Evolutionary conservation across 192 early-diverging fungal species (phyloP), one percentile per base, ranked within the genome.

Genomic region (Glomus cerebriforme): DNA sequence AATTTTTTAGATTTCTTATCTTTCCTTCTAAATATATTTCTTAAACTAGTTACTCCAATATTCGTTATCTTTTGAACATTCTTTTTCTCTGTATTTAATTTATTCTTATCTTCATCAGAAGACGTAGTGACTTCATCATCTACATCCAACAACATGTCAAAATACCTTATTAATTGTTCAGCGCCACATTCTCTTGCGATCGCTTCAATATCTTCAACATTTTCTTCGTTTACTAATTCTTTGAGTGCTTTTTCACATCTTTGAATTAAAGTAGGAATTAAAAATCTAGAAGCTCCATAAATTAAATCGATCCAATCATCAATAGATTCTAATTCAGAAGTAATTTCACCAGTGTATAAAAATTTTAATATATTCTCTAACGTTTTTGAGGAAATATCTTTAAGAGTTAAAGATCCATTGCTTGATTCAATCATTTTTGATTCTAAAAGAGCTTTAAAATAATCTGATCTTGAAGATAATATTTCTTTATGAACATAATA

Each of bases 391-490:
- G 32, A 39, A 35, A 68, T 37, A 24, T 68, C 66, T 24, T 68
- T 35, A 37, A 68, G 66, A 19, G 0, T 37, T n/a, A 68, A 37
- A 12, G 66, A 68, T 22, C 7, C 13, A n/a, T 39, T 37, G 12
- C 19, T 34, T 68, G 66, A 68, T 37, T 68, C 66, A 4, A 37
- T 68, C 66, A 68, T 68, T 37, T 68, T 68, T 39, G 66, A 68
- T 2, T 68, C n/a, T n/a, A 68, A 68, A 22, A 68, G 35, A 9
- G 66, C 66, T n/a, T 10, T 10, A 12, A 68, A 68, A 39, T 68
- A 68, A 37, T 68, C 34, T 39, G 66, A 68, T 68, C 17, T 34
- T 12, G 19, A 35, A 35, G 66, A 68, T n/a, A 68, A 37, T 39
- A 68, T 35, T 37, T 24, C 10, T 6, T 22, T 39, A n/a, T 68